A percentile compares a stretch with the other conserved stretches of the same genome.
Conservation (phyloP, 2,329 filamentous ascomycete genomes). For the Paraconiothyrium sp. region DNA sequence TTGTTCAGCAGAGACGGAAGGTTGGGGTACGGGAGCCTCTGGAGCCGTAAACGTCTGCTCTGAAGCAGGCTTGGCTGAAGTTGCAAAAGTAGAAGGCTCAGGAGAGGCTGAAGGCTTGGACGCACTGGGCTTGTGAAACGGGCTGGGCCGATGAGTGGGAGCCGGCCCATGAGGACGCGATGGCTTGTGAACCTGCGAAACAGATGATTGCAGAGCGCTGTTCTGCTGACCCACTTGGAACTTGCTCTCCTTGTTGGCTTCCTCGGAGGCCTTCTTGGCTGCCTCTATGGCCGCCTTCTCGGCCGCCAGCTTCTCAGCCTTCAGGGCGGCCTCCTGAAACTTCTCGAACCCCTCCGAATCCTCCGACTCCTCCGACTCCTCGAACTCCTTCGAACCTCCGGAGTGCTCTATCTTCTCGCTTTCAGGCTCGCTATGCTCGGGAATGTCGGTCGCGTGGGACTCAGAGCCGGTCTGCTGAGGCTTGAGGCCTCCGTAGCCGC, state of each 20-base stretch:
- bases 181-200: not conserved
- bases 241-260: not conserved
- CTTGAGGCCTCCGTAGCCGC: not conserved
- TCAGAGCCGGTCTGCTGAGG: not conserved
- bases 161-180: not conserved
- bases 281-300: not conserved
- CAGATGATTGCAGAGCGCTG: not conserved
- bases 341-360: not conserved
- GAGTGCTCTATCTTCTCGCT: not conserved
- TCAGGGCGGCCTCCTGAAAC: not conserved
- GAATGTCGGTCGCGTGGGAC: not conserved
- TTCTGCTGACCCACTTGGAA: no score
- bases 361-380: no score
- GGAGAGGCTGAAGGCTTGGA: not conserved
- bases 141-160: not conserved
- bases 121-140: not conserved
- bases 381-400: no score
- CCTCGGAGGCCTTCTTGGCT: not conserved
- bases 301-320: not conserved
- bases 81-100: not conserved
- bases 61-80: not conserved
- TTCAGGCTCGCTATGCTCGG: not conserved
- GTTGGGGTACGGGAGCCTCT: not conserved
- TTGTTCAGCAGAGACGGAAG: not conserved
- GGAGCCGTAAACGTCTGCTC: not conserved